Base-by-base conservation (phyloP, 2,329 filamentous ascomycete genomes). In the Xylariaceae sp. region DNA sequence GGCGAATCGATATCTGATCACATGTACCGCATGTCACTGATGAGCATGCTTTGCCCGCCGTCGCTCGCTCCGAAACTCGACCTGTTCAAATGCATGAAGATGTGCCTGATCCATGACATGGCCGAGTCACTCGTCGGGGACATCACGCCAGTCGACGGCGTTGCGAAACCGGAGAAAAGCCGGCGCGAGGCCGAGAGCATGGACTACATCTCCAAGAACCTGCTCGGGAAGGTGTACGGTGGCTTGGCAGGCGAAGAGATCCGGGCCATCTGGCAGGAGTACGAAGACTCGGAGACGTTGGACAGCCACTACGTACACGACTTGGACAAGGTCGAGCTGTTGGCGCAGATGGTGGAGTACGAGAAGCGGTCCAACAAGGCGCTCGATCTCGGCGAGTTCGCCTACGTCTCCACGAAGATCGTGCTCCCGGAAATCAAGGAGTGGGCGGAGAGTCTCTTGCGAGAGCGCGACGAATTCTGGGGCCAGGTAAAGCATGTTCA, bases 21-120 rank as follows among this genome's bases (percentile, higher is more conserved):
- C 78, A 99, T 99, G 94, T 99, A 97, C 73, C 90, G 94, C 72
- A 99, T 99, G 94, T 90, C 91, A 44, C 81, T 99, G 59, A 90
- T 99, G 69, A 90, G 89, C 56, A 89, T 99, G 85, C 82, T 96
- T 57, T 90, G 90, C 2, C 92, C 94, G 1, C 78, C 88, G 0
- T 72, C 86, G 1, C 81, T 96, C 11, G 77, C 83, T 2, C 71
- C 82, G 0, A 80, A 80, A 36, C 76, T 97, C 63, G 87, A 97
- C 66, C 78, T 96, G 36, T 71, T 80, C 22, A 86, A 85, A 60
- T 99, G 94, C 76, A 92, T 90, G 62, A 89, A 89, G 72, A 96
- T 99, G 91, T 92, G 90, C 22, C 79, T 99, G 32, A 76, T 99
- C 40, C 94, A 99, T 75, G 94, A 99, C 72, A 96, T 99, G 90